Evolutionary conservation across 1,284 basidiomycete species (phyloP).

Genomic region (Ganoderma lingzhi): DNA sequence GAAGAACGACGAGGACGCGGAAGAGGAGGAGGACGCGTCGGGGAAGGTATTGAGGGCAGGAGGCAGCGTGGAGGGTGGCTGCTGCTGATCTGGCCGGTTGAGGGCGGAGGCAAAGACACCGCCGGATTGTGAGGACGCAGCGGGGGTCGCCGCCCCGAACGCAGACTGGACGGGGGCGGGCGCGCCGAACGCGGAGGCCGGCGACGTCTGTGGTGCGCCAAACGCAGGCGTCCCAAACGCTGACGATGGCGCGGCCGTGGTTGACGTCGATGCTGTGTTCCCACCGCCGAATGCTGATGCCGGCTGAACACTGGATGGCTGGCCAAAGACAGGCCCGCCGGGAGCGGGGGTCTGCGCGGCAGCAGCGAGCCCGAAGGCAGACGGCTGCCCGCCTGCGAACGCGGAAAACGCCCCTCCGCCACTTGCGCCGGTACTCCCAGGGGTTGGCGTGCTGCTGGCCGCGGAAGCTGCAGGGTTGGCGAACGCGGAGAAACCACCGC

Average conservation of each 20-base stretch:
- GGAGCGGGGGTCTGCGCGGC: constrained; percentile 31
- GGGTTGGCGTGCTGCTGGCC: constrained; percentile 23
- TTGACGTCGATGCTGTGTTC: constrained; percentile 24
- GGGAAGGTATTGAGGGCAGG: neutral
- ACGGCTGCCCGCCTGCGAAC: constrained; percentile 42
- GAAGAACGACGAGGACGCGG: neutral
- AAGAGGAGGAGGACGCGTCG: neutral
- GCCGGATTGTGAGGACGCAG: constrained; percentile 30
- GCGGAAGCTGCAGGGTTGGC: constrained; percentile 32
- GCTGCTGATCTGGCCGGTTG: neutral
- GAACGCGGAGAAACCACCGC: constrained; percentile 39
- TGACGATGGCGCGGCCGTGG: constrained; percentile 23
- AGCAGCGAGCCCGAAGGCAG: constrained; percentile 43
- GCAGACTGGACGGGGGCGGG: constrained; percentile 37
- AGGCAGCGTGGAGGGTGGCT: neutral
- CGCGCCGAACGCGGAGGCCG: constrained; percentile 44
- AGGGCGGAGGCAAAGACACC: neutral
- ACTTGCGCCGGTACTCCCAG: constrained; percentile 7
- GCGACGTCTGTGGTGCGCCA: constrained; percentile 35
- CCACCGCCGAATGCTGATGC: constrained; percentile 21
- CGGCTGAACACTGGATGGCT: constrained; percentile 27
- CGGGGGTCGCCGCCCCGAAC: constrained; percentile 44
- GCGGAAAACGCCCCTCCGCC: constrained; percentile 45
- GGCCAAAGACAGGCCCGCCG: constrained; percentile 40
- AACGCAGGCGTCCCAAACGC: constrained; percentile 37